These are phyloP conservation scores for Fraxinus anomala DNA, from an alignment of 257 asterid genomes.

Conservation along the genomic window DNA sequence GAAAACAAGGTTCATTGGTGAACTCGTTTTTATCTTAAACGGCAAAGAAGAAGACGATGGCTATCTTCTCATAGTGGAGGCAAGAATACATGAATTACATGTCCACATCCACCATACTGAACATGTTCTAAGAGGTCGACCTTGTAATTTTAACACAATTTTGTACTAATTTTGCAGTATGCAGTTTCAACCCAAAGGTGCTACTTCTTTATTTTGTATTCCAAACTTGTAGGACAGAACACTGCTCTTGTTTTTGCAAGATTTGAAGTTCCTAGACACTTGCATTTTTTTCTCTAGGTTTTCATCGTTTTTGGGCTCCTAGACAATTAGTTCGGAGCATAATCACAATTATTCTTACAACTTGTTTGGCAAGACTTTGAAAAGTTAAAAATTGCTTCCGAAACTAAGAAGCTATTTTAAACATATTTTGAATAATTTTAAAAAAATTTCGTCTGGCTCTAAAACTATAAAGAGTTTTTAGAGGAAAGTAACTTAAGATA, in stretches of 20 bases:
- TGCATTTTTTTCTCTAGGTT: constrained; percentile 92
- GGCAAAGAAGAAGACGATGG: constrained; percentile 70
- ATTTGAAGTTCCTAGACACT: constrained; percentile 75
- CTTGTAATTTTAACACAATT: not conserved
- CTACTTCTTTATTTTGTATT: constrained; percentile 72
- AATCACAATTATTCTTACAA: too few relatives aligned
- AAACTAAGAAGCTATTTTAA: too few relatives aligned
- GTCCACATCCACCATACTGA: too few relatives aligned
- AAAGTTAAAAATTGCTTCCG: too few relatives aligned
- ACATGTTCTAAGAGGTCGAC: not conserved
- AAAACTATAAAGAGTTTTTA: too few relatives aligned
- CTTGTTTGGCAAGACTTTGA: too few relatives aligned
- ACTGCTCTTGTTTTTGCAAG: constrained; percentile 78
- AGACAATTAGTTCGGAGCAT: not conserved
- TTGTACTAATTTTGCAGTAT: constrained; percentile 50
- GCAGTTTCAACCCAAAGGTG: constrained; percentile 88
- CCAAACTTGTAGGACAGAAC: constrained; percentile 56
- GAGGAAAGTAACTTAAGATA: too few relatives aligned
- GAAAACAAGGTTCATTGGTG: constrained; percentile 79
- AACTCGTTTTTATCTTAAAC: constrained; percentile 70
- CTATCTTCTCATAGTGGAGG: constrained; percentile 85
- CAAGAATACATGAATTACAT: constrained; percentile 25
- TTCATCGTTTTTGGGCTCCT: constrained; percentile 91
- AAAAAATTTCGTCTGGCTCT: too few relatives aligned
- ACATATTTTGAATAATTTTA: too few relatives aligned